Evolutionary conservation across 306 rosid genomes (phyloP).

Genomic region (Glycine tomentella): DNA sequence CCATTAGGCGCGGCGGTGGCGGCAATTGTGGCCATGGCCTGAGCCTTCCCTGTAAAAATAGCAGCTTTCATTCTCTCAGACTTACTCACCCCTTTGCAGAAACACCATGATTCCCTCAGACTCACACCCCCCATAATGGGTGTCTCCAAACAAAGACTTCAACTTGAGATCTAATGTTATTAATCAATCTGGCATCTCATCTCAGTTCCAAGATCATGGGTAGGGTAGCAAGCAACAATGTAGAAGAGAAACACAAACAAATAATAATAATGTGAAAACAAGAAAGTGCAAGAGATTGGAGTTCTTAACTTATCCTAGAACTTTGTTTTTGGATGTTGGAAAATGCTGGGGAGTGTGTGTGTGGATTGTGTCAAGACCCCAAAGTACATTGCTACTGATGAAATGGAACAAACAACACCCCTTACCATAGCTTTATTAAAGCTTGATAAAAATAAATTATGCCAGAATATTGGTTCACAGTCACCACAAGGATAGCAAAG

Average conservation of each 20-base stretch:
- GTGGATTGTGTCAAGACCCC: neutral
- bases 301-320: neutral
- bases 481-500: no score
- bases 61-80: conserved; percentile 83
- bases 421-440: neutral
- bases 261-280: neutral
- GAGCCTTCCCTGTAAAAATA: conserved; percentile 73
- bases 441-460: neutral
- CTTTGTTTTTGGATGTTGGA: conserved; percentile 1
- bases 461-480: neutral
- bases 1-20: conserved; percentile 57
- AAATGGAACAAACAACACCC: neutral
- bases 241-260: neutral
- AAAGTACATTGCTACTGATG: neutral
- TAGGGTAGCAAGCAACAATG: neutral
- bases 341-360: neutral
- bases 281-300: neutral
- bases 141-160: conserved; percentile 2
- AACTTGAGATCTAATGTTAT: conserved; percentile 42
- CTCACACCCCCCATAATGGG: conserved; percentile 65
- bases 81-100: conserved; percentile 94
- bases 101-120: conserved; percentile 90
- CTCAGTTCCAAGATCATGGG: conserved; percentile 36
- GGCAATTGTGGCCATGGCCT: conserved; percentile 73
- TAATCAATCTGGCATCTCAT: conserved; percentile 27